These are phyloP conservation scores for Kalmusia sp. DNA, from an alignment of 2,329 filamentous ascomycete genomes.

Conservation along the genomic window DNA sequence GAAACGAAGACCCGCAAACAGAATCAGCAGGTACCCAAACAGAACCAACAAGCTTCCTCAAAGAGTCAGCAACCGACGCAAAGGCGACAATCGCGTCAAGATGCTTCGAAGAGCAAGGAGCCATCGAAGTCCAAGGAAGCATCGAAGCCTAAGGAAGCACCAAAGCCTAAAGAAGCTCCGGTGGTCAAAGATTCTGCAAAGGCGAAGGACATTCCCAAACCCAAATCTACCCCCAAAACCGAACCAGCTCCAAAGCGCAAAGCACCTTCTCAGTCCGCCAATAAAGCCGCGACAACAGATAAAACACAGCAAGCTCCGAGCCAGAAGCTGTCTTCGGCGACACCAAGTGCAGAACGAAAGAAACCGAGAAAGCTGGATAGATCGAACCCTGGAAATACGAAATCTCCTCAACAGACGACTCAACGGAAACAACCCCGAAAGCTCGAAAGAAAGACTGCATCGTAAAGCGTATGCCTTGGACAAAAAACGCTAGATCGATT, in stretches of 20 bases:
- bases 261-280: not conserved
- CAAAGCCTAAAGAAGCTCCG: not conserved
- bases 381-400: not conserved
- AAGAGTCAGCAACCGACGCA: not conserved
- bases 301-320: not conserved
- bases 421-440: constrained; percentile 3
- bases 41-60: not conserved
- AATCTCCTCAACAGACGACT: not conserved
- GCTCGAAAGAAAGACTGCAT: not conserved
- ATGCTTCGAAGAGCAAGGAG: not conserved
- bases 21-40: not conserved
- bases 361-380: constrained; percentile 4
- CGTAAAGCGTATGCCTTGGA: not conserved
- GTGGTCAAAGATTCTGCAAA: no score
- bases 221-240: not conserved
- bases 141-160: constrained; percentile 1
- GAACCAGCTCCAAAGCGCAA: constrained; percentile 1
- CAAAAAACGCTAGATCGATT: not conserved
- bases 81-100: not conserved
- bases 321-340: not conserved
- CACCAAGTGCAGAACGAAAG: not conserved
- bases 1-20: not conserved
- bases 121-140: constrained; percentile 7
- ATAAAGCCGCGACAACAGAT: not conserved
- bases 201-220: not conserved